Evolutionary conservation across 2,329 filamentous ascomycete species (phyloP), one percentile per base, ranked within the genome.

Genomic region (Truncatella angustata): DNA sequence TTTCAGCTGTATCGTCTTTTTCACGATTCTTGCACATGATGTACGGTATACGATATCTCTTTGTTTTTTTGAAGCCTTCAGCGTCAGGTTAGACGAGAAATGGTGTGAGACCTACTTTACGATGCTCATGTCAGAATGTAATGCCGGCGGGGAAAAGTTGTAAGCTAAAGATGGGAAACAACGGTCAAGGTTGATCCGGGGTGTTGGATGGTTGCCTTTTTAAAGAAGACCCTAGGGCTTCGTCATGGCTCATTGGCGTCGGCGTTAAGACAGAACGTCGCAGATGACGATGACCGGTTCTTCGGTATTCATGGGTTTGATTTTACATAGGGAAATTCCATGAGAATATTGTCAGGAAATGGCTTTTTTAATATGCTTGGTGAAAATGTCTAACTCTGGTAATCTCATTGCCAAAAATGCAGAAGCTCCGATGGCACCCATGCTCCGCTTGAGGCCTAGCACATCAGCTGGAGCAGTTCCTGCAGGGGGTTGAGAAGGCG

Each of bases 1-100:
- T n/a, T 26, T 26, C 21, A 24, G 16, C 21, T 12, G 57, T 56
- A 44, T n/a, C 23, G 14, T 40, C 21, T 49, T 51, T 45, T 48
- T 30, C 28, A n/a, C n/a, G n/a, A n/a, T n/a, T n/a, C n/a, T n/a
- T n/a, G n/a, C n/a, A n/a, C n/a, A n/a, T n/a, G n/a, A n/a, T 40
- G 16, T 34, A 42, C 12, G 58, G 12, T 44, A 44, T 32, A 26
- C 35, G 43, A 35, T 14, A 20, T 44, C 50, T 24, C 21, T 28
- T 26, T n/a, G 23, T 35, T 39, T 12, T 12, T 51, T 44, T 50
- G 11, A 40, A 23, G 12, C 11, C 10, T 26, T 26, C 14, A 24
- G 40, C 40, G 40, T 44, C 14, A 9, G 7, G 28, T 7, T 32
- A 9, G 28, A 14, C 7, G 28, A 32, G 28, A 44, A 44, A 18